A percentile compares a stretch with the other conserved stretches of the same genome.
These are phyloP conservation scores for Sutorius australiensis DNA, from an alignment of 768 basidiomycete species.

Conservation along the genomic window DNA sequence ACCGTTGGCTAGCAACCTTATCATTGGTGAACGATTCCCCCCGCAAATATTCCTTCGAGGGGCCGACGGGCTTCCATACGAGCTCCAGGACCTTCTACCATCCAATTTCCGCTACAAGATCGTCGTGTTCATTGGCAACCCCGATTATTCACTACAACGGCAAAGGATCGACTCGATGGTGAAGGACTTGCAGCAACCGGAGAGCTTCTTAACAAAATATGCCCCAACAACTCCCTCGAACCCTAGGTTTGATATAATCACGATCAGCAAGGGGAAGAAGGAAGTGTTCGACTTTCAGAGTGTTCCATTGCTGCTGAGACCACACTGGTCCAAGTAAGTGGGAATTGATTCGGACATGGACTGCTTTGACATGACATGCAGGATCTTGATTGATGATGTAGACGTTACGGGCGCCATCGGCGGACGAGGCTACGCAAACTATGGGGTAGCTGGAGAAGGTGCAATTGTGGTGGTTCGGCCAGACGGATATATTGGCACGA, in stretches of 20 bases:
- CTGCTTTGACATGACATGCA: conserved; percentile 22
- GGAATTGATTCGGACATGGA: not conserved
- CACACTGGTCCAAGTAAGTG: conserved; percentile 43
- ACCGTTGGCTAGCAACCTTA: conserved; percentile 35
- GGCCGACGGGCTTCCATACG: conserved; percentile 43
- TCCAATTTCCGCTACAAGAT: conserved; percentile 49
- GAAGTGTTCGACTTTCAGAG: conserved; percentile 29
- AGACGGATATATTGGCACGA: conserved; percentile 56
- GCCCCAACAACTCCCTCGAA: conserved; percentile 19
- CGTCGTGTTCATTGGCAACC: conserved; percentile 43
- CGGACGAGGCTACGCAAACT: conserved; percentile 54
- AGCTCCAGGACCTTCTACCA: conserved; percentile 49
- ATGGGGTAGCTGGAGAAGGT: conserved; percentile 39
- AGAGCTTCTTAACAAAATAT: conserved; percentile 28
- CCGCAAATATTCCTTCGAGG: conserved; percentile 46
- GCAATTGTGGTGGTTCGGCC: conserved; percentile 30
- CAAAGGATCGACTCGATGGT: conserved; percentile 26
- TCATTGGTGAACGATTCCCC: conserved; percentile 48
- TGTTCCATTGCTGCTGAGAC: conserved; percentile 32
- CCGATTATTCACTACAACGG: conserved; percentile 17
- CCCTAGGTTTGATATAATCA: conserved; percentile 30
- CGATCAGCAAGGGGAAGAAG: conserved; percentile 31
- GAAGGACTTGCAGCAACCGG: conserved; percentile 22
- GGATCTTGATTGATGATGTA: conserved; percentile 58
- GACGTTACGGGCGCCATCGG: conserved; percentile 43